A percentile compares a stretch with the other conserved stretches of the same genome.
Conservation (phyloP, 768 basidiomycete genomes). For the Dendrothele bispora region DNA sequence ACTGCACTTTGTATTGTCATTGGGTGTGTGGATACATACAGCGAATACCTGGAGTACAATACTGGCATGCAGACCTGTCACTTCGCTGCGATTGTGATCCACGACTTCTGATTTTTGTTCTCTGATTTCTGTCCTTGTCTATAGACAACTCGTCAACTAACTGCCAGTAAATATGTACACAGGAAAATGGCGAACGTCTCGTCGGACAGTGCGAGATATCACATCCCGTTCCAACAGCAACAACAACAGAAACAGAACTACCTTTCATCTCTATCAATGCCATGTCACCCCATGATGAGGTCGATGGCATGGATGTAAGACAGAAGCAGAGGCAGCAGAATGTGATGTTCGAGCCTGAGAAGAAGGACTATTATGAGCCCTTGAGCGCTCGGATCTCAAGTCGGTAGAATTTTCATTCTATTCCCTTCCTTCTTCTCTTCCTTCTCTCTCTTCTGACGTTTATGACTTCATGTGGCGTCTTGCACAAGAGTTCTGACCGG, state of each 20-base stretch:
- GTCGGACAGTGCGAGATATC: conserved; percentile 95
- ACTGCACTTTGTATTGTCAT: conserved; percentile 4
- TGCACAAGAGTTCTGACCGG: too few relatives aligned
- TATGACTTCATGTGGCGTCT: too few relatives aligned
- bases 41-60: too few relatives aligned
- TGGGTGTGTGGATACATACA: too few relatives aligned
- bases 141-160: too few relatives aligned
- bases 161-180: background rate
- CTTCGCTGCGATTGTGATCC: background rate
- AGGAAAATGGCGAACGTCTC: conserved; percentile 76
- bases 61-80: too few relatives aligned
- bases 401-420: too few relatives aligned
- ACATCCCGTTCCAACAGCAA: conserved; percentile 64
- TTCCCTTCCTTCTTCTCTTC: too few relatives aligned
- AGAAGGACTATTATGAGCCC: conserved; percentile 54
- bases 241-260: too few relatives aligned
- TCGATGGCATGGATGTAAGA: conserved; percentile 50
- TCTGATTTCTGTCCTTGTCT: too few relatives aligned
- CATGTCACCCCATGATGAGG: conserved; percentile 34
- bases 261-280: conserved; percentile 27
- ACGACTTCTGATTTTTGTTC: conserved; percentile 2
- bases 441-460: too few relatives aligned
- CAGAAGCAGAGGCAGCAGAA: conserved; percentile 60
- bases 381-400: conserved; percentile 63
- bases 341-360: conserved; percentile 59